phyloP scores from a whole-genome alignment of 2,329 filamentous ascomycete species.

The Blastomyces emzantsi region DNA sequence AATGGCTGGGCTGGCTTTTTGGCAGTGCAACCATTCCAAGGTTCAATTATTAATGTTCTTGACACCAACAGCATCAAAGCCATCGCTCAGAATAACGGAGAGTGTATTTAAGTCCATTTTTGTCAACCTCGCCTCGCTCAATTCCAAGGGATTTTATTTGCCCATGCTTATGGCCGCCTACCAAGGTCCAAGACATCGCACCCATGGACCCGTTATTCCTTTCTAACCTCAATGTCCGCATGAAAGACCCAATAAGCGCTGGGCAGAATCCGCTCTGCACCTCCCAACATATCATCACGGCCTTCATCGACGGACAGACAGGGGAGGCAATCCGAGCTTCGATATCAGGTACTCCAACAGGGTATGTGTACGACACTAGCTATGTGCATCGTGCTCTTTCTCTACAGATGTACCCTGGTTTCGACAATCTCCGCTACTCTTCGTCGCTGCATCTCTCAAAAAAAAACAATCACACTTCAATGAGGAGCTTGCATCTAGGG shows the following conservation, averaged over 20 bases:
- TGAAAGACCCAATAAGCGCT: not conserved
- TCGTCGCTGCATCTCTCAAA: not conserved
- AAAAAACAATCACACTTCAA: not conserved
- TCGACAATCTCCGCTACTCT: not conserved
- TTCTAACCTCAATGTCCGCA: not conserved
- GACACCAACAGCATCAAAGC: not conserved
- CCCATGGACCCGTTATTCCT: not conserved
- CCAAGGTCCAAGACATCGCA: no score
- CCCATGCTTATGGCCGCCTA: not conserved
- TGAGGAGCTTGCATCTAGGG: not conserved
- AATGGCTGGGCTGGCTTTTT: not conserved
- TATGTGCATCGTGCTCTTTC: no score
- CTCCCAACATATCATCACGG: not conserved
- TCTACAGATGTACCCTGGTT: no score
- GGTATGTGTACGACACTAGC: not conserved
- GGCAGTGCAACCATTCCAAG: not conserved
- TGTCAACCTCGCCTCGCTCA: not conserved
- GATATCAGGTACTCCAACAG: not conserved
- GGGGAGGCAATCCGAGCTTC: not conserved
- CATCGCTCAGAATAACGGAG: not conserved
- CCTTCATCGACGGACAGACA: not conserved
- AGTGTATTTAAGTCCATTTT: not conserved
- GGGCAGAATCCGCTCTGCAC: not conserved
- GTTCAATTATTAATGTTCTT: not conserved
- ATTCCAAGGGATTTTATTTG: not conserved